Evolutionary conservation across 148 eudicot genomes (phyloP).

Genomic region (Gaultheria prostrata): DNA sequence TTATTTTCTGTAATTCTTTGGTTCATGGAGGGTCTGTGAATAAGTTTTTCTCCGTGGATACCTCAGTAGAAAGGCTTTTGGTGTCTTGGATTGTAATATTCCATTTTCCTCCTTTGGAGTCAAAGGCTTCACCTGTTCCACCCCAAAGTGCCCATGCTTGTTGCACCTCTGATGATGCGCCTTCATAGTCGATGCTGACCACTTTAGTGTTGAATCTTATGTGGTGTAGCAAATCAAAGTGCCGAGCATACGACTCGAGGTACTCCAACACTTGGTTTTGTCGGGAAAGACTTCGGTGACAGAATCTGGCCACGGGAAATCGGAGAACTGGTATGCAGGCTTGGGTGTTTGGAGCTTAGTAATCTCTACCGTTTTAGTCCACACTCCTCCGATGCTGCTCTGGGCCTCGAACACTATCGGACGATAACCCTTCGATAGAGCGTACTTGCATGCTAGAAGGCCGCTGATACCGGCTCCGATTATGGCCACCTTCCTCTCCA

Average conservation of each 20-base stretch:
- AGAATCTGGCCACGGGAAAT: slow-evolving; percentile 68
- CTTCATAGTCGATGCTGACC: slow-evolving; percentile 42
- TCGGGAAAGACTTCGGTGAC: slow-evolving; percentile 39
- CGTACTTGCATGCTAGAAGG: slow-evolving; percentile 71
- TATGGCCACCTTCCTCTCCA: slow-evolving; percentile 36
- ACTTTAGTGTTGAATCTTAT: slow-evolving; percentile 48
- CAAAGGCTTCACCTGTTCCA: slow-evolving; percentile 52
- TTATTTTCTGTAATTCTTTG: too few species aligned
- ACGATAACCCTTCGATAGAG: slow-evolving; percentile 50
- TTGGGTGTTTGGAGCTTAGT: slow-evolving; percentile 72
- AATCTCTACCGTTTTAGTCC: slow-evolving; percentile 54
- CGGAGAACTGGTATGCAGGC: slow-evolving; percentile 54
- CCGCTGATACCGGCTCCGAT: slow-evolving; percentile 78
- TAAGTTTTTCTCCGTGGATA: too few species aligned
- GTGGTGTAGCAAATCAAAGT: slow-evolving; percentile 45
- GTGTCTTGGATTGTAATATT: slow-evolving; percentile 33
- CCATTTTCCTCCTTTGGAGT: slow-evolving; percentile 48
- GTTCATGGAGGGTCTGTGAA: too few species aligned
- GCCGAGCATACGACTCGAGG: slow-evolving; percentile 53
- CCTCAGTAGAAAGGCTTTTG: slow-evolving; percentile 32
- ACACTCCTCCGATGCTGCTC: slow-evolving; percentile 62
- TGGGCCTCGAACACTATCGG: slow-evolving; percentile 67
- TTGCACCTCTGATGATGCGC: slow-evolving; percentile 37
- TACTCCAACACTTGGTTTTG: slow-evolving; percentile 50
- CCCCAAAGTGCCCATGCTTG: slow-evolving; percentile 53